Conservation (phyloP, 2,329 filamentous ascomycete genomes). For the Fusarium coicis region DNA sequence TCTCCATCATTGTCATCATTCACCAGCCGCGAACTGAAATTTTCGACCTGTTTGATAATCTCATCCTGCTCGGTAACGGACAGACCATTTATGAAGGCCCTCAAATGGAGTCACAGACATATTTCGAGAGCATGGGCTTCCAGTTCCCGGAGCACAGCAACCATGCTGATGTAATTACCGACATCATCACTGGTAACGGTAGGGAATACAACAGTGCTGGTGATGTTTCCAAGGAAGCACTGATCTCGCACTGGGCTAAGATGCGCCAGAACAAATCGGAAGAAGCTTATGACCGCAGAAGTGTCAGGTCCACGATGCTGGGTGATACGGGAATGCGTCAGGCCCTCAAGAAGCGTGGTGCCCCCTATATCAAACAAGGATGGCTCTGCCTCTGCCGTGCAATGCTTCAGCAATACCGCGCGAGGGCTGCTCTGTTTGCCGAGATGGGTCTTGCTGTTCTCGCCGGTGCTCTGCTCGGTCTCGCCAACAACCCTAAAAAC, state of each 20-base stretch:
- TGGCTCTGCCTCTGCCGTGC: constrained; percentile 64
- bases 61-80: constrained; percentile 66
- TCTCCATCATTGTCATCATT: constrained; percentile 68
- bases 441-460: constrained; percentile 64
- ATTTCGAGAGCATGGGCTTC: constrained; percentile 65
- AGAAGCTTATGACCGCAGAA: constrained; percentile 27
- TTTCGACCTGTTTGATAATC: constrained; percentile 65
- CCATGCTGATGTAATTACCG: constrained; percentile 67
- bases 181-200: constrained; percentile 69
- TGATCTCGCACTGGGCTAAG: constrained; percentile 61
- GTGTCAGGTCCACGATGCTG: constrained; percentile 39
- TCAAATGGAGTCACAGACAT: constrained; percentile 55
- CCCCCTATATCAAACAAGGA: constrained; percentile 59
- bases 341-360: constrained; percentile 62
- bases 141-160: constrained; percentile 62
- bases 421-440: constrained; percentile 61
- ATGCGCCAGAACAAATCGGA: constrained; percentile 38
- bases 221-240: constrained; percentile 58
- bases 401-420: constrained; percentile 67
- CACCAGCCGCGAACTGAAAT: constrained; percentile 70
- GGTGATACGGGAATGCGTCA: constrained; percentile 51
- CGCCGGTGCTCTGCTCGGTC: constrained; percentile 64
- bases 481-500: constrained; percentile 60
- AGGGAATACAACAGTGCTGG: constrained; percentile 59
- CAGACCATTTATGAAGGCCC: constrained; percentile 65